Evolutionary conservation across 306 rosid genomes (phyloP).

Genomic region (Abrus precatorius): DNA sequence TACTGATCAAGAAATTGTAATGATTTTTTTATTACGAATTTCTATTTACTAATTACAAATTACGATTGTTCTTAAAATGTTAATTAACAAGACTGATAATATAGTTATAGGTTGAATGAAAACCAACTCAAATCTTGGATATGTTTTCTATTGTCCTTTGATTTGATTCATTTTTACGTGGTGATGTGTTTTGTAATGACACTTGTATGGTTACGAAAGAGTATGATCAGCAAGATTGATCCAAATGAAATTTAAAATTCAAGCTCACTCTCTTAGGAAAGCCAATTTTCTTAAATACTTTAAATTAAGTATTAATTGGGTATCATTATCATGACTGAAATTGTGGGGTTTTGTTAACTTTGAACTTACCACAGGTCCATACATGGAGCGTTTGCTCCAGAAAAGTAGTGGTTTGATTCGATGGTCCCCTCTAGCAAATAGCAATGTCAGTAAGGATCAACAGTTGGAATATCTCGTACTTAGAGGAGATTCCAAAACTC

Average conservation of each 20-base stretch:
- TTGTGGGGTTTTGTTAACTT: neutral
- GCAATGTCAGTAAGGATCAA: neutral
- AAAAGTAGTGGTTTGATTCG: neutral
- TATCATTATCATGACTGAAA: neutral
- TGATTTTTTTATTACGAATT: no score
- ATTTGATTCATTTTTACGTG: neutral
- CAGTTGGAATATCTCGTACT: neutral
- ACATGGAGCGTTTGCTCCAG: no score
- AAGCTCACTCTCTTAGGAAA: neutral
- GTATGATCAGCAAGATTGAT: neutral
- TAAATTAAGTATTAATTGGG: neutral
- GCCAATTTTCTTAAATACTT: neutral
- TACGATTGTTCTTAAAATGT: no score
- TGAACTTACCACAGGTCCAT: neutral
- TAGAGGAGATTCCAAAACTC: neutral
- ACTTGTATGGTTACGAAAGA: neutral
- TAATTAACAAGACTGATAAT: no score
- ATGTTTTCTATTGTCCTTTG: neutral
- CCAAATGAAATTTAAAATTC: neutral
- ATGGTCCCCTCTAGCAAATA: neutral
- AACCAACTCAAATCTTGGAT: constrained; percentile 30
- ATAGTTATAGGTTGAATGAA: neutral
- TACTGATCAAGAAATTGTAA: no score
- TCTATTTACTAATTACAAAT: no score
- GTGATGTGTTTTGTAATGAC: constrained; percentile 11